A percentile compares a stretch with the other conserved stretches of the same genome.
Conservation (phyloP, 805 yeast genomes). For the Tetrapisispora namnaoensis region DNA sequence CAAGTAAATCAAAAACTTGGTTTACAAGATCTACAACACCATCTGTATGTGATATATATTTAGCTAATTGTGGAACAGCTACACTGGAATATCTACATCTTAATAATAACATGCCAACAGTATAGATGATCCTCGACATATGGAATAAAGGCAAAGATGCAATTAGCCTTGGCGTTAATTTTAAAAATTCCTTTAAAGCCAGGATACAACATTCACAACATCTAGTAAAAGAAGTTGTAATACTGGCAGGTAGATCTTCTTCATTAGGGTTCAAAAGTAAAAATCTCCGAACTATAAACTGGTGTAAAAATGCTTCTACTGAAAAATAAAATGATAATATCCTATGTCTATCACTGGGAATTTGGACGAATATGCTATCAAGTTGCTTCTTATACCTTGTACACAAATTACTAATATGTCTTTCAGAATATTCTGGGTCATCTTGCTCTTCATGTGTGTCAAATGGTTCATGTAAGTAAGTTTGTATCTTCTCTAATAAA, state of each 20-base stretch:
- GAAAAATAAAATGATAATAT: conserved; percentile 46
- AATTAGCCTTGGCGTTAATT: conserved; percentile 36
- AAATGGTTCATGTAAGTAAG: conserved; percentile 34
- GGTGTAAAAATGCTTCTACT: conserved; percentile 57
- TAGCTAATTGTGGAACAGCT: conserved; percentile 37
- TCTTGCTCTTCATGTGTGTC: conserved; percentile 7
- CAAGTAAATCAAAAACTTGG: conserved; percentile 18
- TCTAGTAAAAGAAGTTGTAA: conserved; percentile 37
- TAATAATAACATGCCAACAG: conserved; percentile 49
- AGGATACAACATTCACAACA: conserved; percentile 47
- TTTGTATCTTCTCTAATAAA: conserved; percentile 52
- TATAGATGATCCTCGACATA: conserved; percentile 49
- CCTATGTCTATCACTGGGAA: conserved; percentile 33
- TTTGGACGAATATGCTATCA: conserved; percentile 30
- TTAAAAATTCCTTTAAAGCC: conserved; percentile 40
- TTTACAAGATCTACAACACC: conserved; percentile 30
- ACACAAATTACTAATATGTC: conserved; percentile 8
- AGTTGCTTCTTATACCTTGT: conserved; percentile 43
- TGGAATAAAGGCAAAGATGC: conserved; percentile 49
- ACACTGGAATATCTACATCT: conserved; percentile 47
- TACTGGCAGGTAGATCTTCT: conserved; percentile 15
- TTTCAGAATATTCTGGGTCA: conserved; percentile 12
- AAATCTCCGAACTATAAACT: conserved; percentile 34
- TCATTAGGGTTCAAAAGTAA: conserved; percentile 3
- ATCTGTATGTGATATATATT: conserved; percentile 39